A percentile compares a stretch with the other conserved stretches of the same genome.
Evolutionary conservation across 345 rosid species (phyloP).

Genomic region (Lepidium africanum): DNA sequence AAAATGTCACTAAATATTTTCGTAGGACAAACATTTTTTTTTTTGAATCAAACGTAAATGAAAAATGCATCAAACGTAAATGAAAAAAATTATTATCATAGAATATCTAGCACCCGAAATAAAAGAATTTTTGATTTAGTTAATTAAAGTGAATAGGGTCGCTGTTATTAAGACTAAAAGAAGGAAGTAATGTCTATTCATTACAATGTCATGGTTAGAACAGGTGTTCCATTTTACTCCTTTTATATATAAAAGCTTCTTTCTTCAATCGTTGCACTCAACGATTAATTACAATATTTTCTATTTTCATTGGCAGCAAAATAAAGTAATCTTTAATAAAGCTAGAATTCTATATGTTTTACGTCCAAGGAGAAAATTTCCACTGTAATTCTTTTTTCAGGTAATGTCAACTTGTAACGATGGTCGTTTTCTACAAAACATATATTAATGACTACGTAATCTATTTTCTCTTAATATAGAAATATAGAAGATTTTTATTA

Average conservation of each 20-base stretch:
- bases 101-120: too few species aligned
- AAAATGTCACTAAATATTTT: too few species aligned
- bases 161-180: background rate
- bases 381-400: slow-evolving; percentile 1
- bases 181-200: slow-evolving; percentile 1
- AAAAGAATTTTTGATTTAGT: too few species aligned
- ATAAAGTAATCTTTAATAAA: background rate
- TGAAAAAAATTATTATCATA: too few species aligned
- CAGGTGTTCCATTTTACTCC: slow-evolving; percentile 4
- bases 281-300: background rate
- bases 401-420: slow-evolving; percentile 21
- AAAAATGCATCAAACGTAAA: too few species aligned
- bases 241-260: background rate
- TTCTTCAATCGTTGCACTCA: background rate
- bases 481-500: background rate
- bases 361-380: slow-evolving; percentile 15
- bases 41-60: too few species aligned
- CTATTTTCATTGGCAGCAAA: background rate
- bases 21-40: too few species aligned
- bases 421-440: slow-evolving; percentile 23
- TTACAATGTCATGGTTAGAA: slow-evolving; percentile 7
- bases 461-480: background rate
- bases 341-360: background rate
- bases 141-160: too few species aligned
- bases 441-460: slow-evolving; percentile 4